Evolutionary conservation across 805 yeast species (phyloP), one percentile per base, ranked within the genome.

Genomic region (Priceomyces haplophilus): DNA sequence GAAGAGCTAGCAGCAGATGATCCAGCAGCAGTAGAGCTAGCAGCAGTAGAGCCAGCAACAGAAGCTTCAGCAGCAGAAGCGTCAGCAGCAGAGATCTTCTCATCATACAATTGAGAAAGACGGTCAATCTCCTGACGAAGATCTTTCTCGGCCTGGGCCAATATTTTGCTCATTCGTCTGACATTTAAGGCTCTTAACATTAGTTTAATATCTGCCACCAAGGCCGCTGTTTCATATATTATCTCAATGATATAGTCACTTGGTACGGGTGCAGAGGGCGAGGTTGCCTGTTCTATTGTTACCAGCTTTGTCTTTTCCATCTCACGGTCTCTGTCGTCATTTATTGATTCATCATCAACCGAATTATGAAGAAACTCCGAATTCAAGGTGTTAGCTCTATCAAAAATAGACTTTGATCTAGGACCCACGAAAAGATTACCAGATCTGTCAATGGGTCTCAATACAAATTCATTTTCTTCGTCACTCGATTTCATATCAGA

Each of bases 121-220:
- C 31, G 31, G 11, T 54, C 54, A 34, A 65, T 62, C 10, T 55
- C 55, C 16, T 48, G 50, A 1, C 48, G 60, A 25, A 64, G 46
- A 5, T 65, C 66, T 11, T 38, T 41, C 29, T 58, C 63, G 37
- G 65, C 69, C 24, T 57, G 48, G n/a, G 48, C 53, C 32, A 75
- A 55, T 11, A 64, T 59, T 19, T 58, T 56, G 12, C 75, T 61
- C 76, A 80, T 76, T 40, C 76, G 78, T 38, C 76, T 58, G 1
- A 72, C 79, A 54, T 81, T 80, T 45, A 72, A 58, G 0, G 82
- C 73, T 41, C 85, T 64, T 37, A 81, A 53, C 72, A 83, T 73
- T 45, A 85, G 59, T 51, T 82, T 80, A 62, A 80, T 67, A 54
- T 85, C 91, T 46, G 81, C 76, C 0, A 79, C 79, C 34, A 82